Evolutionary conservation across 176 grass and related monocot genomes (phyloP).

Genomic region (Rhynchospora pubera): DNA sequence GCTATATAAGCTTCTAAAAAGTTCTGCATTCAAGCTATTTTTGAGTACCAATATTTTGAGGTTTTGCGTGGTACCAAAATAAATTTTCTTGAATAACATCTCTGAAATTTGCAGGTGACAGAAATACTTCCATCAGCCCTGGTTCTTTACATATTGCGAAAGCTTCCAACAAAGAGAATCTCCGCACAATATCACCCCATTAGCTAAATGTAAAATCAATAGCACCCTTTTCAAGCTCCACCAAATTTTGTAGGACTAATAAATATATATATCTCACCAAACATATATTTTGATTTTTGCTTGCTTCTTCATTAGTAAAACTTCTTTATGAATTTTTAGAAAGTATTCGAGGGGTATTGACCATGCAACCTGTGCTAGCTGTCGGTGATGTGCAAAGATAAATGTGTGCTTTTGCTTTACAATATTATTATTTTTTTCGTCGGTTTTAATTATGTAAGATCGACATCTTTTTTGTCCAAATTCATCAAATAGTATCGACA

Average conservation of each 20-base stretch:
- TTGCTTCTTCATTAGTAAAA: neutral
- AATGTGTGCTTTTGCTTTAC: too few species aligned
- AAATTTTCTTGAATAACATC: neutral
- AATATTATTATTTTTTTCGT: neutral
- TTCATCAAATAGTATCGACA: too few species aligned
- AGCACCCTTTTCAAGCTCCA: neutral
- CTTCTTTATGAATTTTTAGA: neutral
- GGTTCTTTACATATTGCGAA: conserved; percentile 39
- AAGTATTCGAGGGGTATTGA: neutral
- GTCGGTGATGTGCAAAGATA: neutral
- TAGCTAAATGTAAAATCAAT: neutral
- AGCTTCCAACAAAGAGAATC: conserved; percentile 33
- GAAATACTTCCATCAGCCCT: conserved; percentile 33
- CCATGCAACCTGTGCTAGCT: neutral
- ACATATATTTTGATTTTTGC: neutral
- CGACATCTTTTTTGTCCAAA: too few species aligned
- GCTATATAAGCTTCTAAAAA: neutral
- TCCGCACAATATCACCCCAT: conserved; percentile 38
- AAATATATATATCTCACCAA: neutral
- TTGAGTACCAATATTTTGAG: neutral
- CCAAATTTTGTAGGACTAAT: neutral
- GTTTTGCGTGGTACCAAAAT: neutral
- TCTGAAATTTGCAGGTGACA: conserved; percentile 19
- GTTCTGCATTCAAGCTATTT: neutral
- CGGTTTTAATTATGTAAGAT: neutral